Evolutionary conservation across 352 stramenopile genomes (phyloP).

Genomic region (Achlya hypogyna): DNA sequence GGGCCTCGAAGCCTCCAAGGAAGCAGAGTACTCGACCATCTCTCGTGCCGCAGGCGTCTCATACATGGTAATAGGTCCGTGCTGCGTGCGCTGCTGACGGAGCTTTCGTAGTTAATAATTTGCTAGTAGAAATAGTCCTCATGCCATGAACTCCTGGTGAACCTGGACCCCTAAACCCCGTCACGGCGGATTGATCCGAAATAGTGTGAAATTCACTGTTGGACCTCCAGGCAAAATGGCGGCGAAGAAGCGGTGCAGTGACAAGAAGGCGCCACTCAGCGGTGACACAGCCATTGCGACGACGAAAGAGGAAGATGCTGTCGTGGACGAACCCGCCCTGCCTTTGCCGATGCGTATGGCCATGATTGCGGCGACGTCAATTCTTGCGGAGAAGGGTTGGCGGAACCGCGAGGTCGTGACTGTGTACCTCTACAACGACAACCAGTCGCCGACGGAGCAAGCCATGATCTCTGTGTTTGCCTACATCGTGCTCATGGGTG

Average conservation of each 20-base stretch:
- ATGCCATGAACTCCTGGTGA: no score
- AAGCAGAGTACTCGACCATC: not conserved
- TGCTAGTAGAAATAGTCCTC: not conserved
- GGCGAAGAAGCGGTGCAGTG: not conserved
- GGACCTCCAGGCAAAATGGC: not conserved
- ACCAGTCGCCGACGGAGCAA: constrained; percentile 41
- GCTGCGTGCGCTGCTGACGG: not conserved
- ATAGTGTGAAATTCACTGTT: not conserved
- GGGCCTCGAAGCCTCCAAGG: not conserved
- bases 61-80: not conserved
- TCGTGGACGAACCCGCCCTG: not conserved
- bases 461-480: constrained; percentile 66
- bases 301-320: not conserved
- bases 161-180: no score
- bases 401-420: constrained; percentile 56
- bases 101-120: not conserved
- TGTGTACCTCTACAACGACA: constrained; percentile 49
- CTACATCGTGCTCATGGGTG: constrained; percentile 67
- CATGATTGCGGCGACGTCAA: constrained; percentile 57
- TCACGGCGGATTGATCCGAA: no score
- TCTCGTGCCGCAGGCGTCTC: not conserved
- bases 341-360: constrained; percentile 46
- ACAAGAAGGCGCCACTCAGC: not conserved
- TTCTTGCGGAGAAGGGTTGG: constrained; percentile 73
- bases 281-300: not conserved